phyloP scores from a whole-genome alignment of 805 yeast species.

The Nakazawaea anatomiae region DNA sequence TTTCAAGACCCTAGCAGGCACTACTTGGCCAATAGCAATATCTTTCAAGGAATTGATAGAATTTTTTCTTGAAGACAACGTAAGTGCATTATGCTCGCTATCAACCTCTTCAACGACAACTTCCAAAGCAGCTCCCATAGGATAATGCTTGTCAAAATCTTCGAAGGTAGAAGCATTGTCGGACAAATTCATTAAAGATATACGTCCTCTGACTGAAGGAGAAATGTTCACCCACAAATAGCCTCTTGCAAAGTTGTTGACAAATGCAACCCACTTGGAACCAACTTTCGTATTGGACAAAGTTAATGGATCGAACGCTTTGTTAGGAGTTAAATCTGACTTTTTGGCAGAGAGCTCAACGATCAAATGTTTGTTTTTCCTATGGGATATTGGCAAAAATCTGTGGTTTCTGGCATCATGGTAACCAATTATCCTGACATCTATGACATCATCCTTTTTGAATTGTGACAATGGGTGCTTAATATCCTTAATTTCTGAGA shows the following conservation, averaged over 20 bases:
- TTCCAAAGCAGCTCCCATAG: conserved; percentile 66
- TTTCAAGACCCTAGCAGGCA: conserved; percentile 60
- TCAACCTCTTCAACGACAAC: conserved; percentile 52
- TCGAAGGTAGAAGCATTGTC: conserved; percentile 43
- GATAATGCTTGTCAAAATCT: conserved; percentile 51
- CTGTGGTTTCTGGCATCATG: conserved; percentile 66
- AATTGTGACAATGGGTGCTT: conserved; percentile 55
- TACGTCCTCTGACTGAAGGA: conserved; percentile 61
- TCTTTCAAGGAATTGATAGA: conserved; percentile 38
- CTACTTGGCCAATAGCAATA: conserved; percentile 44
- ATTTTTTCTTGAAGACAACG: conserved; percentile 43
- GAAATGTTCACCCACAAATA: conserved; percentile 63
- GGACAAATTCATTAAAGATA: conserved; percentile 59
- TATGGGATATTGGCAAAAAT: conserved; percentile 61
- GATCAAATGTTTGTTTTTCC: conserved; percentile 46
- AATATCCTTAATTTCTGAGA: conserved; percentile 49
- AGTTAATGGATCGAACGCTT: conserved; percentile 21
- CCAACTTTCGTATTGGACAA: conserved; percentile 44
- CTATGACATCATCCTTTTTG: conserved; percentile 49
- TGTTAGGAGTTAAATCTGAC: conserved; percentile 26
- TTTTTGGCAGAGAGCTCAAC: conserved; percentile 60
- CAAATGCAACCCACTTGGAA: conserved; percentile 48
- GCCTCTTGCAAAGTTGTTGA: conserved; percentile 59
- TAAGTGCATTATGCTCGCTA: conserved; percentile 42
- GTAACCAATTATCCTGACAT: conserved; percentile 68